Evolutionary conservation across 768 basidiomycete genomes (phyloP), one percentile per base, ranked within the genome.

Genomic region (Paxillus rubicundulus): DNA sequence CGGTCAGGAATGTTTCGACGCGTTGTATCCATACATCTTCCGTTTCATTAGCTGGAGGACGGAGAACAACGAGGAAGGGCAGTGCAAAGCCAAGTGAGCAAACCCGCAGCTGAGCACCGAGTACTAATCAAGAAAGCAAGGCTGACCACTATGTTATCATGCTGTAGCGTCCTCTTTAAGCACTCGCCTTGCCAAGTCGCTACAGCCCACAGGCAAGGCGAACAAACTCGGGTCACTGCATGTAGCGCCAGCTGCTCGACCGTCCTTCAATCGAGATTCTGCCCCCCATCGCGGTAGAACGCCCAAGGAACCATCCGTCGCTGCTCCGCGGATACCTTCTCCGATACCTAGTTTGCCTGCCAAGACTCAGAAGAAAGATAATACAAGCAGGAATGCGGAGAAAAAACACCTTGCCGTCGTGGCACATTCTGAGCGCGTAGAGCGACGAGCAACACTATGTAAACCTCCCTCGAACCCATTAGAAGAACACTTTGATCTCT

Each of bases 401-500:
- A 14, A 42, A 18, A 57, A 56, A 27, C 50, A 56, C 16, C 48
- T 50, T 20, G 57, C 54, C 17, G 42, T 43, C 9, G 30, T 50
- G 17, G 57, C 57, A 1, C 57, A 58, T 27, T 51, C 57, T 3
- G 54, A 58, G 32, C 57, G 57, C 10, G 43, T 32, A 6, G 54
- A 51, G 18, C 45, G 46, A 24, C 54, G 57, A 30, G 43, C 49
- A 38, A 27, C 41, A 33, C 37, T 38, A 8, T 40, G 24, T 16
- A 54, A 17, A 30, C 50, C 44, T 30, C 21, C 36, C n/a, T 42
- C 52, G 12, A 70, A 65, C 49, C 67, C 68, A 13, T 55, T 76
- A 5, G 62, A 59, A 16, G 61, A 66, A 20, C 72, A 77, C 48
- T 74, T 77, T 20, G 74, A 76, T 50, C 58, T 67, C 10, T 68